A percentile compares a stretch with the other conserved stretches of the same genome.
Conservation (phyloP, 2,329 filamentous ascomycete genomes). For the Trichoderma polysporum region DNA sequence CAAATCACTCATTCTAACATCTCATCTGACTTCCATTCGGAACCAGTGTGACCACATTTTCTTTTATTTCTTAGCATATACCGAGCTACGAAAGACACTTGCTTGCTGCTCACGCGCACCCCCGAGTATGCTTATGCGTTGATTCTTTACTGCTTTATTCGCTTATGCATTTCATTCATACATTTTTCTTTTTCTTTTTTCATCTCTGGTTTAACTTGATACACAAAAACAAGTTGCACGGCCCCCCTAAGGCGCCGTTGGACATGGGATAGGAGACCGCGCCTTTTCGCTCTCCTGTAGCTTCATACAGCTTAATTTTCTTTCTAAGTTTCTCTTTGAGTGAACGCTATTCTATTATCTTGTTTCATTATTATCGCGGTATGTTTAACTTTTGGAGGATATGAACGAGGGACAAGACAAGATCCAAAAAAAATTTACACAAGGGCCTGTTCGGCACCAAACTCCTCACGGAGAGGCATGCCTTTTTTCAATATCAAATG, state of each 20-base stretch:
- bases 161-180: background rate
- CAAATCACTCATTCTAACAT: background rate
- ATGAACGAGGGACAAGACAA: background rate
- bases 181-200: conserved; percentile 10
- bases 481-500: background rate
- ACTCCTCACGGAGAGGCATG: conserved; percentile 17
- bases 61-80: background rate
- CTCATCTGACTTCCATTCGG: background rate
- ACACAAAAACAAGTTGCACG: background rate
- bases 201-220: background rate
- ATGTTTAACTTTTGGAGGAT: background rate
- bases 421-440: conserved; percentile 9
- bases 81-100: background rate
- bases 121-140: conserved; percentile 2
- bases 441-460: conserved; percentile 8
- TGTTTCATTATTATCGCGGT: background rate
- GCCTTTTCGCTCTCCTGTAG: background rate
- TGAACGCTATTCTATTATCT: background rate
- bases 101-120: conserved; percentile 12
- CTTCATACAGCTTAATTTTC: background rate
- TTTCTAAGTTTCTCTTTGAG: background rate
- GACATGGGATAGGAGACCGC: background rate
- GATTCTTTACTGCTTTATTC: background rate
- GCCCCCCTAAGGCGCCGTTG: background rate
- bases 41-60: background rate